Evolutionary conservation across 805 yeast species (phyloP).

Genomic region (Debaryomyces castellii): DNA sequence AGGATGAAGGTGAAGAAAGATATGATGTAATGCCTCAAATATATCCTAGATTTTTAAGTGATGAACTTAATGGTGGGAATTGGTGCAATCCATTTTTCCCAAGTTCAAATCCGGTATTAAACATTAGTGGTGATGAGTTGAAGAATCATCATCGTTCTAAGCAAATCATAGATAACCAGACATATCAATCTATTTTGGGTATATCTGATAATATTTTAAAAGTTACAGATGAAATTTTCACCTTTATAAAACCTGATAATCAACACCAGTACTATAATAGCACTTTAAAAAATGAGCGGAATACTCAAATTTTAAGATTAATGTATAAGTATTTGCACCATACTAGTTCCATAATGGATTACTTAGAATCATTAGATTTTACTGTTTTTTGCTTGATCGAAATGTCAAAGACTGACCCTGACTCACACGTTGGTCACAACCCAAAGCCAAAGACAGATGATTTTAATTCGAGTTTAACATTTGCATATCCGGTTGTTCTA

Average conservation of each 20-base stretch:
- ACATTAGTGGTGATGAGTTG: conserved; percentile 43
- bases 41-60: conserved; percentile 65
- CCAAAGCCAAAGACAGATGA: neutral
- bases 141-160: conserved; percentile 43
- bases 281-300: conserved; percentile 38
- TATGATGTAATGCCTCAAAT: conserved; percentile 55
- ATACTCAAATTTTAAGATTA: conserved; percentile 51
- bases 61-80: conserved; percentile 74
- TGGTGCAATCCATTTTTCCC: conserved; percentile 70
- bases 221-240: conserved; percentile 42
- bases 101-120: conserved; percentile 33
- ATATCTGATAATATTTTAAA: conserved; percentile 37
- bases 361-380: conserved; percentile 61
- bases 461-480: conserved; percentile 24
- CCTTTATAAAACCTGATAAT: conserved; percentile 33
- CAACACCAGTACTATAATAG: conserved; percentile 38
- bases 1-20: conserved; percentile 34
- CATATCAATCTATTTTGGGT: conserved; percentile 36
- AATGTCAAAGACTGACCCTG: conserved; percentile 11
- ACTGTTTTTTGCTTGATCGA: conserved; percentile 49
- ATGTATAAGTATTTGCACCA: conserved; percentile 53
- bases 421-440: neutral
- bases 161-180: conserved; percentile 50
- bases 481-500: conserved; percentile 54
- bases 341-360: conserved; percentile 49